Percentiles rank a stretch among this genome's conserved stretches.
Evolutionary conservation across 2,329 filamentous ascomycete genomes (phyloP).

Genomic region (Penicillium paneum): DNA sequence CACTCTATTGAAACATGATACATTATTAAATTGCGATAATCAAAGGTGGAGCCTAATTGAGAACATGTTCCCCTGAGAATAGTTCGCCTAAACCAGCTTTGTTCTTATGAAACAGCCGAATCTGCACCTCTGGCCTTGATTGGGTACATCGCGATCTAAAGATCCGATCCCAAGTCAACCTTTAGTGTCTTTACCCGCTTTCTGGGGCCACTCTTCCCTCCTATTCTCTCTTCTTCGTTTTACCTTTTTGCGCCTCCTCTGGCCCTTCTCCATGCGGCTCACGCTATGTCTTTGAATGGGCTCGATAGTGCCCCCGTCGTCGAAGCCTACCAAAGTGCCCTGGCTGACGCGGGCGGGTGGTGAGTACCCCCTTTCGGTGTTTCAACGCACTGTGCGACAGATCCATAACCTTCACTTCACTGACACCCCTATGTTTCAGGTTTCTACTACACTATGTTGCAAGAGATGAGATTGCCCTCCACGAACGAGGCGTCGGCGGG

Average conservation of each 20-base stretch:
- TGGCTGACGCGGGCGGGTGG: constrained; percentile 89
- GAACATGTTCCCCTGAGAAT: constrained; percentile 16
- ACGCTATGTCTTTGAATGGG: constrained; percentile 88
- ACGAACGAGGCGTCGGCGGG: constrained; percentile 74
- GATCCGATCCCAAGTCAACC: constrained; percentile 3
- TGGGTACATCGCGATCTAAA: constrained; percentile 8
- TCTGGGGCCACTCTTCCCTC: constrained; percentile 11
- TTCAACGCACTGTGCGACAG: not conserved
- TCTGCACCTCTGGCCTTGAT: constrained; percentile 1
- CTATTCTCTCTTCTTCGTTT: constrained; percentile 7
- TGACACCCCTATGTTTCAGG: constrained; percentile 52
- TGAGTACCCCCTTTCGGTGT: constrained; percentile 50
- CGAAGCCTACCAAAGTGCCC: constrained; percentile 78
- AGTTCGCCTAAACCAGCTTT: constrained; percentile 4
- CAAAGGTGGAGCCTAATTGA: constrained; percentile 23
- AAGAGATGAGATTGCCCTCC: constrained; percentile 80
- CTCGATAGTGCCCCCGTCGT: constrained; percentile 76
- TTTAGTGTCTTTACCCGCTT: constrained; percentile 5
- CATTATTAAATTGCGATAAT: constrained; percentile 21
- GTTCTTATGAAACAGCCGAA: not conserved
- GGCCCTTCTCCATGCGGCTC: constrained; percentile 33
- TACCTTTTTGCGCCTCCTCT: constrained; percentile 4
- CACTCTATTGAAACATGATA: too few relatives aligned
- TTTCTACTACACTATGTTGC: constrained; percentile 89
- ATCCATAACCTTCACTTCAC: not conserved